A percentile compares a stretch with the other conserved stretches of the same genome.
Conservation (phyloP, 768 basidiomycete species). For the Suillus decipiens region DNA sequence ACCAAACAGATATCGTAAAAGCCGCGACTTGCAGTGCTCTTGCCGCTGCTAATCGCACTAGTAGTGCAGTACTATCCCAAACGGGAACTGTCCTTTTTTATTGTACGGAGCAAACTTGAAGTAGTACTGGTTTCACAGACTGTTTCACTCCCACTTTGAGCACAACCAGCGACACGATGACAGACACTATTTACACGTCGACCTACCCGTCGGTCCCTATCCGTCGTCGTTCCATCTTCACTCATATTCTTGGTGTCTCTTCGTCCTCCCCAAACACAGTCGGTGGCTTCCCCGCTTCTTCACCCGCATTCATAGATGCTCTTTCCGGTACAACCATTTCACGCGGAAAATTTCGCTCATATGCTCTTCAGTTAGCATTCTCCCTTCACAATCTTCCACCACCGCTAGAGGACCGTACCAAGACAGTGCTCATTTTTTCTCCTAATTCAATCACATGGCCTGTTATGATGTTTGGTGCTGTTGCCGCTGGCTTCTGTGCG, state of each 20-base stretch:
- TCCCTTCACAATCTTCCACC: slow-evolving; percentile 52
- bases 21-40: background rate
- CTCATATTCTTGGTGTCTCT: slow-evolving; percentile 27
- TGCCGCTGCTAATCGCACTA: background rate
- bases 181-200: slow-evolving; percentile 20
- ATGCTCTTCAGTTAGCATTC: slow-evolving; percentile 57
- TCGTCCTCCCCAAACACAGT: slow-evolving; percentile 29
- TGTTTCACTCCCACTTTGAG: background rate
- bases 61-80: background rate
- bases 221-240: slow-evolving; percentile 32
- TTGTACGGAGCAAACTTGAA: background rate
- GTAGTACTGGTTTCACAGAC: background rate
- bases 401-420: slow-evolving; percentile 43
- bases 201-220: slow-evolving; percentile 23
- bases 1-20: background rate
- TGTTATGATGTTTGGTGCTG: slow-evolving; percentile 42
- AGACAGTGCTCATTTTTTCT: slow-evolving; percentile 62
- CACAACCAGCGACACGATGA: slow-evolving; percentile 18
- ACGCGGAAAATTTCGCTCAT: slow-evolving; percentile 51
- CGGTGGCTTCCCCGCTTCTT: slow-evolving; percentile 43
- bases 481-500: slow-evolving; percentile 67
- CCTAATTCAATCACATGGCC: slow-evolving; percentile 67
- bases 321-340: slow-evolving; percentile 55
- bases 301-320: slow-evolving; percentile 69
- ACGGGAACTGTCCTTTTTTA: background rate